Base-by-base conservation (phyloP, 495 filamentous ascomycete genomes). In the Penicillium steckii region DNA sequence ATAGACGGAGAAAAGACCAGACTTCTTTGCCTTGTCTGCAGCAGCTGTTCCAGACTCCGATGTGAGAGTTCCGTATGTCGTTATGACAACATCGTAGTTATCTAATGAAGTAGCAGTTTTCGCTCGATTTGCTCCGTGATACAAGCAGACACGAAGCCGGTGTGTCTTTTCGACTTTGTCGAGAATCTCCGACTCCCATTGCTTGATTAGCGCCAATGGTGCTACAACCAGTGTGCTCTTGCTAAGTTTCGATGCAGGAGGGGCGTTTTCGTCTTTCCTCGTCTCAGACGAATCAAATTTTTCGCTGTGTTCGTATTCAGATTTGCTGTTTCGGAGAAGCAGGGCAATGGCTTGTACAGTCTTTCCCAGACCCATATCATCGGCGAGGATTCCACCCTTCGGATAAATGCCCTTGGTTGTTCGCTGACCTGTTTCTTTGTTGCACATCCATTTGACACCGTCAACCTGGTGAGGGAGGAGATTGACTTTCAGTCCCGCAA, bases 331-430 rank as follows among this genome's bases (percentile, higher is more conserved):
- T 30, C 76, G 85, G 50, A 98, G 78, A 43, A 98, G 85, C 29
- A 98, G 78, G 2, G 94, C 85, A 26, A 98, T 77, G 13, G 90
- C 82, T 52, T 92, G 88, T 40, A 98, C 89, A 1, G 93, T 97
- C 74, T 97, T 97, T 43, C 93, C 93, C 23, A 97, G 75, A 21
- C 93, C 93, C 93, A 97, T 97, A 46, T 92, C 90, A 63, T 95
- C 90, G 22, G 90, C 91, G 40, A 94, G 79, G 48, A 96, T 92
- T 19, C 91, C 91, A 33, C 91, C 91, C 62, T 91, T 91, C 1
- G 91, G 88, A 7, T 90, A 75, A 13, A 85, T 85, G 2, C 89
- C 90, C 50, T 77, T 80, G 51, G 81, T 84, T 66, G 89, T 95
- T 25, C 83, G 80, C 2, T 80, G 79, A 2, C 91, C 90, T 9